Percentiles rank a stretch among this genome's conserved stretches.
phyloP scores from a whole-genome alignment of 2,329 filamentous ascomycete species.

The Colletotrichum filicis region DNA sequence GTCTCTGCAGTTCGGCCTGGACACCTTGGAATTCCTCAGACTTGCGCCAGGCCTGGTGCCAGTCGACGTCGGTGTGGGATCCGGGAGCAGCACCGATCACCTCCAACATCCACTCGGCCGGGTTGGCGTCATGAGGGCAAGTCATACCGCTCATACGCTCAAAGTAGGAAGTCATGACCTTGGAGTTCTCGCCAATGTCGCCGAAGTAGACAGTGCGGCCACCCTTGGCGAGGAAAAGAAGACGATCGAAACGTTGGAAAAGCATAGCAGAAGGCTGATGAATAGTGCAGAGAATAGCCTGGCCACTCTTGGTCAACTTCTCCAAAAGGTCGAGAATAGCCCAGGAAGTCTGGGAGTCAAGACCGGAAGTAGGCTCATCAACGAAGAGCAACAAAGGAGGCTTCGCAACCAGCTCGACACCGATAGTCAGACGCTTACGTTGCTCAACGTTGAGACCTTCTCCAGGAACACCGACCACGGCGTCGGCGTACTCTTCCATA shows the following conservation, averaged over 20 bases:
- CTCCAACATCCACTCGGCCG: constrained; percentile 83
- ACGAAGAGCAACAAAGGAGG: constrained; percentile 90
- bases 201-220: constrained; percentile 86
- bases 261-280: constrained; percentile 97
- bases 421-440: constrained; percentile 86
- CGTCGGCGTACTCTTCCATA: constrained; percentile 91
- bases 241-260: constrained; percentile 89
- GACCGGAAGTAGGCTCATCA: constrained; percentile 93
- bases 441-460: constrained; percentile 83
- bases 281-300: constrained; percentile 96
- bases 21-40: constrained; percentile 67
- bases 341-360: constrained; percentile 94
- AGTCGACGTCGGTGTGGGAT: constrained; percentile 71
- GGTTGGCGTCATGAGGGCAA: constrained; percentile 78
- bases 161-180: constrained; percentile 78
- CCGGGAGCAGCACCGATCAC: constrained; percentile 73
- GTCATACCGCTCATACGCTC: constrained; percentile 74
- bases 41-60: constrained; percentile 71
- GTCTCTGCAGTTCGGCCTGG: constrained; percentile 65
- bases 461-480: constrained; percentile 88
- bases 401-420: constrained; percentile 95
- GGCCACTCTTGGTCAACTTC: constrained; percentile 88
- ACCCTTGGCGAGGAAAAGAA: constrained; percentile 81
- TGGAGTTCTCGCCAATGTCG: constrained; percentile 78
- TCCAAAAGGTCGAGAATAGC: constrained; percentile 89